Percentiles rank a stretch among this genome's conserved stretches.
Conservation (phyloP, 306 rosid genomes). For the Arachis hypogaea region DNA sequence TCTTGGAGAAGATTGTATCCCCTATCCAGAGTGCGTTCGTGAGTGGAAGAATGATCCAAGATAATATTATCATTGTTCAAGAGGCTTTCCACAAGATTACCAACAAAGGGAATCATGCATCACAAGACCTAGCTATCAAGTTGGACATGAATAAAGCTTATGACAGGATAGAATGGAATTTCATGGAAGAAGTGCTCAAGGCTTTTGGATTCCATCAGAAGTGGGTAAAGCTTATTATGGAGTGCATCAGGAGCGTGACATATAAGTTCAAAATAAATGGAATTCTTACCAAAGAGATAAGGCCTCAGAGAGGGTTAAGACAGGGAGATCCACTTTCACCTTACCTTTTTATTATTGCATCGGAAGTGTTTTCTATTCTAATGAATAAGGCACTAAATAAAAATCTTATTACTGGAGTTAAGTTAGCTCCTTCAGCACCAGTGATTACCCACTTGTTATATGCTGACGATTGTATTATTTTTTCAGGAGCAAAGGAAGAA, state of each 20-base stretch:
- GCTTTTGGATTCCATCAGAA: neutral
- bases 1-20: too few species aligned
- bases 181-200: neutral
- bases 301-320: too few species aligned
- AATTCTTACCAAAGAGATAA: too few species aligned
- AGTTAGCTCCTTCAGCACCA: neutral
- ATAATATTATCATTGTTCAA: too few species aligned
- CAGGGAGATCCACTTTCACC: neutral
- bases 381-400: fast-evolving
- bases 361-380: neutral
- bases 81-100: neutral
- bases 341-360: neutral
- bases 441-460: too few species aligned
- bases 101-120: neutral
- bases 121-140: neutral
- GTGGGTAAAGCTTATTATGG: neutral
- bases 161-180: neutral
- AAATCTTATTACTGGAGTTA: neutral
- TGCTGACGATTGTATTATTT: neutral
- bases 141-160: neutral
- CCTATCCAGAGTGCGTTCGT: too few species aligned
- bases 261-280: too few species aligned
- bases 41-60: too few species aligned
- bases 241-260: too few species aligned
- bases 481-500: neutral